These are phyloP conservation scores for Ormosia emarginata DNA, from an alignment of 306 rosid species.

Conservation along the genomic window DNA sequence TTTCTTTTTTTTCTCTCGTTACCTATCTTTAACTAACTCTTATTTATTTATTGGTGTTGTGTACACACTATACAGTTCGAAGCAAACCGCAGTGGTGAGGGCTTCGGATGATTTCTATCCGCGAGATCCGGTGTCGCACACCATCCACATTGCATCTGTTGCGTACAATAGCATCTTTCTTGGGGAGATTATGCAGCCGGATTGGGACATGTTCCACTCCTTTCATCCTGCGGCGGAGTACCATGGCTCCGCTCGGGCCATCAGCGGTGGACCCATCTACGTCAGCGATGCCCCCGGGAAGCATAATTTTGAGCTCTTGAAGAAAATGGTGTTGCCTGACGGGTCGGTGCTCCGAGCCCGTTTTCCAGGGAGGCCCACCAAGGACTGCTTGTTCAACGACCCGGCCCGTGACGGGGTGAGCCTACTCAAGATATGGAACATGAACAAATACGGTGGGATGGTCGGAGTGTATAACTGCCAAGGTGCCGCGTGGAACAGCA, in stretches of 20 bases:
- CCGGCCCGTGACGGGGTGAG: slow-evolving; percentile 84
- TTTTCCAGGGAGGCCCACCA: slow-evolving; percentile 89
- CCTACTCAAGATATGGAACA: slow-evolving; percentile 92
- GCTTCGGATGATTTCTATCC: slow-evolving; percentile 95
- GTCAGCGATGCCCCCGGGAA: slow-evolving; percentile 92
- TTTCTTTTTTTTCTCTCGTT: not conserved
- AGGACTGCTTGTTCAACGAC: slow-evolving; percentile 75
- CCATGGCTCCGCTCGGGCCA: slow-evolving; percentile 88
- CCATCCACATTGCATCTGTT: slow-evolving; percentile 84
- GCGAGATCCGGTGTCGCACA: slow-evolving; percentile 73
- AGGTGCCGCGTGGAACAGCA: slow-evolving; percentile 88
- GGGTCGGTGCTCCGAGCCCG: slow-evolving; percentile 78
- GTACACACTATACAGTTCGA: too few relatives aligned
- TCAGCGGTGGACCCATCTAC: slow-evolving; percentile 90
- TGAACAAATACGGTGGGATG: slow-evolving; percentile 76
- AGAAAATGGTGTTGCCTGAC: slow-evolving; percentile 71
- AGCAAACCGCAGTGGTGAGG: slow-evolving; percentile 76
- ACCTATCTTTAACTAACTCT: too few relatives aligned
- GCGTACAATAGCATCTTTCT: slow-evolving; percentile 85
- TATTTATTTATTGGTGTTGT: not conserved
- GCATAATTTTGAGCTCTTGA: slow-evolving; percentile 69
- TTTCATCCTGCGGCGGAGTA: slow-evolving; percentile 81
- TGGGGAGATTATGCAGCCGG: slow-evolving; percentile 90
- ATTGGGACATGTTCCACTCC: slow-evolving; percentile 99
- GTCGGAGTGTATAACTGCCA: slow-evolving; percentile 88